Conservation (phyloP, 805 yeast species). For the Candida pini region DNA sequence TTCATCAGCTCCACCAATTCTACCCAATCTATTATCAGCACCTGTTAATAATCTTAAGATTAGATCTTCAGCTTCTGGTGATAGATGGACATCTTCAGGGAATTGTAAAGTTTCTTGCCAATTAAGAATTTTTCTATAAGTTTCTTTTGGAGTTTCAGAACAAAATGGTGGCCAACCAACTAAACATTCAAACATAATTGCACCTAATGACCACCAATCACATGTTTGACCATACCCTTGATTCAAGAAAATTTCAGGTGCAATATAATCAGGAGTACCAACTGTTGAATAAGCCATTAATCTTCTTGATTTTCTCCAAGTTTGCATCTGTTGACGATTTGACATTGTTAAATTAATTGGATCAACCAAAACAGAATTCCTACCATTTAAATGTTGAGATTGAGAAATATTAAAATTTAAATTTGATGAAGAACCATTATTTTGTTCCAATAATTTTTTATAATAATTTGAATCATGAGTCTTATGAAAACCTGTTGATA, state of each 20-base stretch:
- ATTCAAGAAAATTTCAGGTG: conserved; percentile 88
- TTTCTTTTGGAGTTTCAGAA: conserved; percentile 90
- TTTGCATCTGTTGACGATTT: conserved; percentile 89
- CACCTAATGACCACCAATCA: conserved; percentile 98
- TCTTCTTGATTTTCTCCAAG: conserved; percentile 90
- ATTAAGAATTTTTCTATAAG: conserved; percentile 83
- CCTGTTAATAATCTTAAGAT: conserved; percentile 71
- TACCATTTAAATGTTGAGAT: conserved; percentile 34
- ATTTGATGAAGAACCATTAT: conserved; percentile 26
- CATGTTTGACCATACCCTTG: conserved; percentile 97
- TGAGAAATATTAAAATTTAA: too few species aligned
- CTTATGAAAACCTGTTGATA: conserved; percentile 87
- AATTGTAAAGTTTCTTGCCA: conserved; percentile 85
- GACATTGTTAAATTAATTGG: conserved; percentile 95
- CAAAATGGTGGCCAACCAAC: conserved; percentile 98
- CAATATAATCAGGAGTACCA: conserved; percentile 94
- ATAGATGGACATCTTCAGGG: conserved; percentile 87
- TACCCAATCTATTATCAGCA: conserved; percentile 76
- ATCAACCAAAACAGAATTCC: conserved; percentile 86
- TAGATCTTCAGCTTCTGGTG: conserved; percentile 84
- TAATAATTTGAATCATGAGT: conserved; percentile 89
- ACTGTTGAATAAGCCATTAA: conserved; percentile 95
- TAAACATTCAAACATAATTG: conserved; percentile 93
- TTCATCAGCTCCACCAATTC: conserved; percentile 89
- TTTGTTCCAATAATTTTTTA: conserved; percentile 72